Base-by-base conservation (phyloP, 2,329 filamentous ascomycete genomes). In the Sclerotinia glacialis region DNA sequence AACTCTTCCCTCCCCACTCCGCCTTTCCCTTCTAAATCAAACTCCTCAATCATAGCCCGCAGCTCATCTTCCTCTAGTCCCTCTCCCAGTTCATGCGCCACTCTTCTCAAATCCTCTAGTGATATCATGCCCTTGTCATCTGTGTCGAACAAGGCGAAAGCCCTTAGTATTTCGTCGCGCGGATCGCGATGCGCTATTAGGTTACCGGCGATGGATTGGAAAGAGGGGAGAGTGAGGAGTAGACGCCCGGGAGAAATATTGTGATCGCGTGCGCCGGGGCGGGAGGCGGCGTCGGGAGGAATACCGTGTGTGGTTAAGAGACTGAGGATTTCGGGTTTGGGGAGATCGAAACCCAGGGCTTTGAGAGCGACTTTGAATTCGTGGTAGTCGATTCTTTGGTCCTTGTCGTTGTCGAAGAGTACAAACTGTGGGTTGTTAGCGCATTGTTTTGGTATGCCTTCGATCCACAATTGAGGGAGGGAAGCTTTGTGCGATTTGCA, bases 331-430 rank as follows among this genome's bases (percentile, higher is more conserved):
- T 96, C 92, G 69, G 87, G 83, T 78, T 97, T 97, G 67, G 92
- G 85, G 60, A 97, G 83, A 74, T 96, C 92, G 81, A 98, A 98
- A 71, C 95, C 95, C 1, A 99, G 87, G 4, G 95, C 95, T 77
- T 96, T 95, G 74, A 98, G 89, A 68, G 94, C 93, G 80, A 98
- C 95, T 79, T 95, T 94, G 77, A 98, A 91, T 80, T 99, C 95
- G 81, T 98, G 95, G 82, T 97, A 98, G 81, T 98, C 94, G 76
- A 99, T 92, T 78, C 91, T 88, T 56, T 89, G 86, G 80, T 98
- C 93, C 78, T 96, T 94, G 83, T 98, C 94, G 75, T 97, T 90
- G 78, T 98, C 95, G 83, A 99, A 98, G 71, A 98, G 88, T 69
- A 89, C 89, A 79, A 98, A 98, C 90, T 96, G 71, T 52, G 47